Evolutionary conservation across 169 alveolate species (phyloP).

Genomic region (Perkinsus olseni): DNA sequence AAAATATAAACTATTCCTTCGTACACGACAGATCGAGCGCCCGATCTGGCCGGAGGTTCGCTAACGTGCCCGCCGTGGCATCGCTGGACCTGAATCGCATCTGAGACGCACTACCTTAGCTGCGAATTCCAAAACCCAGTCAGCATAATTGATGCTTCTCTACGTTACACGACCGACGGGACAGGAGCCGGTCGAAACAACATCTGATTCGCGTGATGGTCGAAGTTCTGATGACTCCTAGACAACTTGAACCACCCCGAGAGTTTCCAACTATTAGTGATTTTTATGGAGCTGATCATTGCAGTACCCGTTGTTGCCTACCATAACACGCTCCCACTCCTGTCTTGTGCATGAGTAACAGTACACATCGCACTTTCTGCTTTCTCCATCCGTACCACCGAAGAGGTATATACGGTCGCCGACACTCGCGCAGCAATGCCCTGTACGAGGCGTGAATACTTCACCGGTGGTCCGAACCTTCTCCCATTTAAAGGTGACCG

Average conservation of each 20-base stretch:
- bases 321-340: conserved; percentile 24
- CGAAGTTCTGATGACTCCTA: neutral
- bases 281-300: too few relatives aligned
- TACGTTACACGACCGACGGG: neutral
- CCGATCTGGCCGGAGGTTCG: conserved; percentile 60
- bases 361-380: conserved; percentile 56
- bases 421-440: conserved; percentile 51
- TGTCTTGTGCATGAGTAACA: conserved; percentile 24
- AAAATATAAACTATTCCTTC: conserved; percentile 44
- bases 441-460: conserved; percentile 45
- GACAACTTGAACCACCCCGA: neutral
- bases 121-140: neutral
- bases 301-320: too few relatives aligned
- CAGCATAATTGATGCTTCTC: neutral
- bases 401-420: conserved; percentile 45
- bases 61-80: conserved; percentile 16
- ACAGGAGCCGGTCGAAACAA: neutral
- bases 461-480: conserved; percentile 4
- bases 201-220: neutral
- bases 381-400: conserved; percentile 68
- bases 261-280: neutral
- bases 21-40: conserved; percentile 43
- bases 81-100: neutral
- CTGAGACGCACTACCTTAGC: conserved; percentile 18
- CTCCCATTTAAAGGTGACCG: neutral